Conservation (phyloP, 352 stramenopile species). For the Pythium dissotocum region DNA sequence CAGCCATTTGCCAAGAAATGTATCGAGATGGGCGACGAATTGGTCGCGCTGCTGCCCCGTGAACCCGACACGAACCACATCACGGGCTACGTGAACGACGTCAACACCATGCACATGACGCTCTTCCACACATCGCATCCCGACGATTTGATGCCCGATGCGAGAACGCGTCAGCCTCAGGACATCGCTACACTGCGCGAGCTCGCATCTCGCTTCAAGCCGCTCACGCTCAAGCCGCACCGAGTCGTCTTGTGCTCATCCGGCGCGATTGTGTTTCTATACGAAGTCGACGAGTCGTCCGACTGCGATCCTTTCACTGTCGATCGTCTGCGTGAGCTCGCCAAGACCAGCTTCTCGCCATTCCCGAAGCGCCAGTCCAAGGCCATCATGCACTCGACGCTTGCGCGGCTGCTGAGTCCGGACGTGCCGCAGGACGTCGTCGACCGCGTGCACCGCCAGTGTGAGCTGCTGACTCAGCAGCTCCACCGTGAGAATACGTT, state of each 20-base stretch:
- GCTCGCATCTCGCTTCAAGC: conserved; percentile 40
- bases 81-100: conserved; percentile 59
- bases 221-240: conserved; percentile 48
- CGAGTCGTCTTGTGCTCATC: conserved; percentile 62
- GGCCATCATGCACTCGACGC: conserved; percentile 72
- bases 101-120: conserved; percentile 77
- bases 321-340: conserved; percentile 49
- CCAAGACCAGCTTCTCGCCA: conserved; percentile 47
- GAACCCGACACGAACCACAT: conserved; percentile 33
- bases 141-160: conserved; percentile 47
- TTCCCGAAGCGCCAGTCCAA: conserved; percentile 41
- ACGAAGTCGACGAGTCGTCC: conserved; percentile 41
- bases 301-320: conserved; percentile 52
- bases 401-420: conserved; percentile 55
- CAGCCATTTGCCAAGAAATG: conserved; percentile 37
- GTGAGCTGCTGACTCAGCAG: conserved; percentile 50
- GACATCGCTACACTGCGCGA: conserved; percentile 47
- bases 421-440: conserved; percentile 41
- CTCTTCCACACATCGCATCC: conserved; percentile 81
- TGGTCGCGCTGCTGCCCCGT: conserved; percentile 47
- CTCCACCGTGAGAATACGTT: conserved; percentile 29
- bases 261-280: conserved; percentile 69
- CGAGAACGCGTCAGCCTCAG: conserved; percentile 33
- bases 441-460: conserved; percentile 39
- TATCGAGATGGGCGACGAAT: conserved; percentile 39